A percentile compares a stretch with the other conserved stretches of the same genome.
phyloP scores from a whole-genome alignment of 2,329 filamentous ascomycete genomes.

The Pseudogymnoascus sp. region DNA sequence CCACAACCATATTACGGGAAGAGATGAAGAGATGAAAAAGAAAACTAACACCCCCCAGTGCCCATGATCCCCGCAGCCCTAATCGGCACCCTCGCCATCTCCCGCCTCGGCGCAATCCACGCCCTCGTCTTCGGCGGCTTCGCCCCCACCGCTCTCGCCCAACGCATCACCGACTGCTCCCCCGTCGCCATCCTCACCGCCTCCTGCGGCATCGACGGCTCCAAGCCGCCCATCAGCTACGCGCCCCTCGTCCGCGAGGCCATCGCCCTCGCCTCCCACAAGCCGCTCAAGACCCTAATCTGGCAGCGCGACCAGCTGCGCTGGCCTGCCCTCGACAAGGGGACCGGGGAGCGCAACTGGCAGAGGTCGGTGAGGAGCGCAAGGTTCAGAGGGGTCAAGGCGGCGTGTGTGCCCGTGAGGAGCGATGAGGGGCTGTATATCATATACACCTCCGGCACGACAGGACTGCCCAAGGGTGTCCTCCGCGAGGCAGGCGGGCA shows the following conservation, averaged over 20 bases:
- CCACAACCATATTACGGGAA: slow-evolving; percentile 10
- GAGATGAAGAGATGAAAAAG: background rate
- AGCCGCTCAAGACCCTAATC: slow-evolving; percentile 64
- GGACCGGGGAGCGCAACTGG: slow-evolving; percentile 70
- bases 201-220: slow-evolving; percentile 84
- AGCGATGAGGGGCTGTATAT: slow-evolving; percentile 79
- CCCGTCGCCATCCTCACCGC: slow-evolving; percentile 76
- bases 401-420: slow-evolving; percentile 67
- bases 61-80: slow-evolving; percentile 89
- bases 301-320: slow-evolving; percentile 74
- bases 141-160: slow-evolving; percentile 69
- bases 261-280: slow-evolving; percentile 56
- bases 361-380: slow-evolving; percentile 66
- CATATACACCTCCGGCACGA: slow-evolving; percentile 82
- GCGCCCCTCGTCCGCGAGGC: slow-evolving; percentile 68
- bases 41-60: slow-evolving; percentile 45
- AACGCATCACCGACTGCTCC: slow-evolving; percentile 75
- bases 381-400: slow-evolving; percentile 55
- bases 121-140: slow-evolving; percentile 93
- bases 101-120: slow-evolving; percentile 78
- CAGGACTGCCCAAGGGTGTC: slow-evolving; percentile 75
- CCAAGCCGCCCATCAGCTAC: slow-evolving; percentile 72
- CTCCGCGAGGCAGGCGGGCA: slow-evolving; percentile 77
- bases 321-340: slow-evolving; percentile 64
- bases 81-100: slow-evolving; percentile 76